phyloP scores from a whole-genome alignment of 176 grass and related monocot species.

The Aegilops speltoides region DNA sequence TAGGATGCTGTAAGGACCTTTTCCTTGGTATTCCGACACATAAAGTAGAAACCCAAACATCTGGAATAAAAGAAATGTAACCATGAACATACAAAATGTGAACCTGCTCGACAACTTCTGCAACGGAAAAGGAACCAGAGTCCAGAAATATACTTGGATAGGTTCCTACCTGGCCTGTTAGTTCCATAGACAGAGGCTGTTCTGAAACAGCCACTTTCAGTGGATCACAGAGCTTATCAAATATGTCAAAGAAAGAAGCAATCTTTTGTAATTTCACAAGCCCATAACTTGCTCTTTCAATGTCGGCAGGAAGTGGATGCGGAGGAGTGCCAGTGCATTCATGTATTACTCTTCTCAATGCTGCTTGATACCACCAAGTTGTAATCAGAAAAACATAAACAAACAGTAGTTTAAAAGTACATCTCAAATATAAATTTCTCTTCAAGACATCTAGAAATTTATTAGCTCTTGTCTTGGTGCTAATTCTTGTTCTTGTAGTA shows the following conservation, averaged over 20 bases:
- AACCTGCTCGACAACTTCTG: constrained; percentile 6
- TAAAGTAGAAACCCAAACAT: constrained; percentile 96
- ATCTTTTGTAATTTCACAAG: constrained; percentile 64
- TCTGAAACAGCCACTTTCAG: constrained; percentile 58
- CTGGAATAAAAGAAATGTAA: constrained; percentile 58
- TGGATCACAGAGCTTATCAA: constrained; percentile 56
- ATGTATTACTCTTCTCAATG: constrained; percentile 81
- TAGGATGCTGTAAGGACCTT: constrained; percentile 47
- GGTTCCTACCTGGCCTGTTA: constrained; percentile 61
- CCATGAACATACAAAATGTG: constrained; percentile 17
- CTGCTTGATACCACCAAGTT: constrained; percentile 52
- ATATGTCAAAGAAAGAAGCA: constrained; percentile 60
- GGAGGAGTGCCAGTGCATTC: constrained; percentile 54
- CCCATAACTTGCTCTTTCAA: constrained; percentile 68
- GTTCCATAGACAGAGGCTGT: constrained; percentile 89
- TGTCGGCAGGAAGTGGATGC: constrained; percentile 62
- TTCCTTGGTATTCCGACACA: constrained; percentile 60
- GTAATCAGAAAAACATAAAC: constrained; percentile 26
- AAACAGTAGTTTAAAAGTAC: not conserved
- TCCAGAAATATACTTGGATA: not conserved
- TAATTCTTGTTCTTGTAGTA: not conserved
- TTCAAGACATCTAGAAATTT: constrained; percentile 3
- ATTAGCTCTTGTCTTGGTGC: not conserved
- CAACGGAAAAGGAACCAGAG: not conserved
- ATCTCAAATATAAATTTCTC: not conserved